Percentiles rank a stretch among this genome's conserved stretches.
Evolutionary conservation across 2,329 filamentous ascomycete species (phyloP).

Genomic region (Pseudocercospora pini-densiflorae): DNA sequence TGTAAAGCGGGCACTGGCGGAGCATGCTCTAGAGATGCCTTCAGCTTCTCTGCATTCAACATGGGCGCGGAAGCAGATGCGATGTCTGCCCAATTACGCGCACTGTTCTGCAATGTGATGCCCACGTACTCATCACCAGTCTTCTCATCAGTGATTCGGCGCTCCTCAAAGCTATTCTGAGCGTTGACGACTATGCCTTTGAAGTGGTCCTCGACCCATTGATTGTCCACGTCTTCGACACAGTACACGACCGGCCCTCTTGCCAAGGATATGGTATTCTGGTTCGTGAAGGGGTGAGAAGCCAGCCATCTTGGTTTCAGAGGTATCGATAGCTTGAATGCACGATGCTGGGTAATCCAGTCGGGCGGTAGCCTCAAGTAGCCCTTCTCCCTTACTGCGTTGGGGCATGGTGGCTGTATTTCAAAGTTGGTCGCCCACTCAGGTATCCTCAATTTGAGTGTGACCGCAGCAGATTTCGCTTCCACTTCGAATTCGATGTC

Average conservation of each 20-base stretch:
- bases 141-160: slow-evolving; percentile 25
- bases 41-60: neutral
- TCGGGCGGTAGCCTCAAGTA: slow-evolving; percentile 54
- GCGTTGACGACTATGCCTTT: slow-evolving; percentile 37
- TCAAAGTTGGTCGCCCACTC: slow-evolving; percentile 51
- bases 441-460: slow-evolving; percentile 59
- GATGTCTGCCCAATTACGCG: slow-evolving; percentile 1
- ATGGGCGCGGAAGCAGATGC: slow-evolving; percentile 1
- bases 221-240: slow-evolving; percentile 63
- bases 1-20: slow-evolving; percentile 41
- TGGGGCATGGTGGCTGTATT: slow-evolving; percentile 43
- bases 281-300: slow-evolving; percentile 62
- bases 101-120: slow-evolving; percentile 34
- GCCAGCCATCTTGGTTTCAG: slow-evolving; percentile 55
- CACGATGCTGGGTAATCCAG: slow-evolving; percentile 47
- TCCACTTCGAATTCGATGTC: slow-evolving; percentile 54
- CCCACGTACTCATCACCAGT: slow-evolving; percentile 38
- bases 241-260: slow-evolving; percentile 66
- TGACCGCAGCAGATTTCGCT: slow-evolving; percentile 39
- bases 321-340: slow-evolving; percentile 52
- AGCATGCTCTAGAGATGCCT: slow-evolving; percentile 19
- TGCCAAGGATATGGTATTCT: slow-evolving; percentile 58
- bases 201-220: slow-evolving; percentile 62
- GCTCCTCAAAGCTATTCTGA: slow-evolving; percentile 23
- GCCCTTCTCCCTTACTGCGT: slow-evolving; percentile 48